phyloP scores from a whole-genome alignment of 1,284 basidiomycete genomes.

The Austroboletus niveus region DNA sequence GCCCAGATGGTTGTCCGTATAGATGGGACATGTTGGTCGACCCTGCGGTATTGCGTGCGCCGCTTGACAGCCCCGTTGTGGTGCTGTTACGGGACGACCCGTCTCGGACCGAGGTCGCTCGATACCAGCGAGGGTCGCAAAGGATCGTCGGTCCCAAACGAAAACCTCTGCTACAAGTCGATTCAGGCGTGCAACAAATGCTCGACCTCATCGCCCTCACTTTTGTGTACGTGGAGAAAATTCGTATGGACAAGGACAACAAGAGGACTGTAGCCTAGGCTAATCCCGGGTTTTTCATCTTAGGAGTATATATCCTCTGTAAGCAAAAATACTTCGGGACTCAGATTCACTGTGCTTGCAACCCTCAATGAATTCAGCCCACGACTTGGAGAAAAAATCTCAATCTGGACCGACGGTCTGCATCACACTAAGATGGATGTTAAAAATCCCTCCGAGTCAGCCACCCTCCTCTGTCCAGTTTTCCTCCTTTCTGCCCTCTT shows the following conservation, averaged over 20 bases:
- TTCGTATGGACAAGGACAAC: constrained; percentile 31
- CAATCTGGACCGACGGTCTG: constrained; percentile 12
- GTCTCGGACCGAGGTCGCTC: constrained; percentile 24
- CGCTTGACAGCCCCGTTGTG: neutral
- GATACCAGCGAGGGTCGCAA: constrained; percentile 24
- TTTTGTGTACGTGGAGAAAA: constrained; percentile 41
- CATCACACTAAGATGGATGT: neutral
- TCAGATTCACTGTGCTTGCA: too few species aligned
- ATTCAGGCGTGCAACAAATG: constrained; percentile 34
- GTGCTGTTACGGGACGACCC: constrained; percentile 21
- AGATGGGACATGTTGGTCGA: constrained; percentile 26
- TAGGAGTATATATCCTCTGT: constrained; percentile 6
- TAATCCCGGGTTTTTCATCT: constrained; percentile 1
- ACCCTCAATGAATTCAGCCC: too few species aligned
- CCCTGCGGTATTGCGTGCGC: constrained; percentile 19
- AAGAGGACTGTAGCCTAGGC: neutral
- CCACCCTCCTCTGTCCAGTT: constrained; percentile 8
- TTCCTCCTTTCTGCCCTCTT: neutral
- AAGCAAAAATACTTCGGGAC: too few species aligned
- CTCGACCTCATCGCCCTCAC: constrained; percentile 41
- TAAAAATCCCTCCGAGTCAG: constrained; percentile 11
- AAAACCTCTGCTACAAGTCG: constrained; percentile 33
- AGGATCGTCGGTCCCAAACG: constrained; percentile 22
- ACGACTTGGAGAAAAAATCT: constrained; percentile 3
- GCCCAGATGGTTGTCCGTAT: constrained; percentile 21